Evolutionary conservation across 2,329 filamentous ascomycete species (phyloP).

Genomic region (Fusarium sp.): DNA sequence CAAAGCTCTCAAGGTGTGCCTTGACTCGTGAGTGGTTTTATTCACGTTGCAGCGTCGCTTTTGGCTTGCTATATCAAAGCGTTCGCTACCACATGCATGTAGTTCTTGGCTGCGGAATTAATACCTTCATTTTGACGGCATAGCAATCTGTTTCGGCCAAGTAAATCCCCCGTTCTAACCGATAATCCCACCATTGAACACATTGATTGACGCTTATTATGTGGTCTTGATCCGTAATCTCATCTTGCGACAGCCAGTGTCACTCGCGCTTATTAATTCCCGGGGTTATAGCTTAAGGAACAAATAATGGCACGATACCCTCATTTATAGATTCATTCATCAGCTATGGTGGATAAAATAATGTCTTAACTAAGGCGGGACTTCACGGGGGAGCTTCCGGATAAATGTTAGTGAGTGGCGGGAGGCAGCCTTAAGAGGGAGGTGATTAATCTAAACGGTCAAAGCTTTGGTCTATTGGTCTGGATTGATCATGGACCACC

Average conservation of each 20-base stretch:
- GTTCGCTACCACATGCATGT: constrained; percentile 16
- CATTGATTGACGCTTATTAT: no score
- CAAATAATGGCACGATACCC: background rate
- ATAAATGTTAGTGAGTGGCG: constrained; percentile 11
- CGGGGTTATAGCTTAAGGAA: constrained; percentile 1
- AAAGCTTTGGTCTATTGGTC: constrained; percentile 4
- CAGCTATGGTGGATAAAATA: background rate
- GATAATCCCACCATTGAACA: no score
- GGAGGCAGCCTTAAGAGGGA: constrained; percentile 34
- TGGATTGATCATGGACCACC: background rate
- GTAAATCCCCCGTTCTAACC: background rate
- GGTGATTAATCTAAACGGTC: constrained; percentile 14
- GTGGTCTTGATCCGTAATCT: background rate
- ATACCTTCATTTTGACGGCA: background rate
- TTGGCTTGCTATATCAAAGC: constrained; percentile 7
- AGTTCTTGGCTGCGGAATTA: background rate
- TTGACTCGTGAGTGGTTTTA: constrained; percentile 7
- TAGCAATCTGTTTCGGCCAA: background rate
- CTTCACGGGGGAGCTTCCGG: constrained; percentile 15
- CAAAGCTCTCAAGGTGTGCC: background rate
- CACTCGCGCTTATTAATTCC: background rate
- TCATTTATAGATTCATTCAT: background rate
- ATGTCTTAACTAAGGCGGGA: background rate
- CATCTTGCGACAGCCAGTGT: background rate
- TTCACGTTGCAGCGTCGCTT: background rate